These are phyloP conservation scores for Porphyrellus cyaneotinctus DNA, from an alignment of 768 basidiomycete species.

Conservation along the genomic window DNA sequence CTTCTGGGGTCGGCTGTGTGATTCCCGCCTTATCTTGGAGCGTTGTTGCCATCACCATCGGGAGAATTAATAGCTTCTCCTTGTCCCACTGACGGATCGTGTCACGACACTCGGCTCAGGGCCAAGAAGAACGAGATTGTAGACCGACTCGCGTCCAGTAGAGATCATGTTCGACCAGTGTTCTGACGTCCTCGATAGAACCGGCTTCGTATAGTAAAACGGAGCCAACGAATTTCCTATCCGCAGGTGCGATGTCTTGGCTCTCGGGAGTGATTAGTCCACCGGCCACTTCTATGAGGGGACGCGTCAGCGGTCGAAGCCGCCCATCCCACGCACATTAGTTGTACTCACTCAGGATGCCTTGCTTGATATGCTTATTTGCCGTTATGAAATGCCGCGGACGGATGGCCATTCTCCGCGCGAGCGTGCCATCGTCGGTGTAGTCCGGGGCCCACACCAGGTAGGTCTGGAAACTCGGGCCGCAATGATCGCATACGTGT, in stretches of 20 bases:
- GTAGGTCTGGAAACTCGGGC: conserved; percentile 13
- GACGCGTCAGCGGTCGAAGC: conserved; percentile 6
- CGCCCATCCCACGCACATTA: conserved; percentile 3
- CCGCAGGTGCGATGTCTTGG: conserved; percentile 38
- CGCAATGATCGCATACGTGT: conserved; percentile 4
- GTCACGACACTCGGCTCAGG: neutral
- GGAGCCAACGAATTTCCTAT: conserved; percentile 61
- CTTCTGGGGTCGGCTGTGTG: conserved; percentile 22
- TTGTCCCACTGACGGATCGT: conserved; percentile 48
- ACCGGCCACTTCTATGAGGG: conserved; percentile 46
- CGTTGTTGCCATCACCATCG: conserved; percentile 39
- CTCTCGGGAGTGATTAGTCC: conserved; percentile 58
- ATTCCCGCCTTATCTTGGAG: conserved; percentile 24
- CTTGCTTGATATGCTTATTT: conserved; percentile 37
- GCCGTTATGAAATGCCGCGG: conserved; percentile 47
- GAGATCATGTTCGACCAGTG: conserved; percentile 39
- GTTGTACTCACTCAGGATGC: conserved; percentile 47
- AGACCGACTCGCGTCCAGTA: conserved; percentile 41
- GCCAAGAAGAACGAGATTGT: neutral
- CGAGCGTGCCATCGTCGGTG: conserved; percentile 53
- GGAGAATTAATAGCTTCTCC: conserved; percentile 48
- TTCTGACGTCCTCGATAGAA: conserved; percentile 42
- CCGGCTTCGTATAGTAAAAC: conserved; percentile 52
- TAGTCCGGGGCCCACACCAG: conserved; percentile 67
- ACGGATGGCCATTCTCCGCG: conserved; percentile 55